Conservation (phyloP, 129 eudicot species). For the Ambrosia trifida region DNA sequence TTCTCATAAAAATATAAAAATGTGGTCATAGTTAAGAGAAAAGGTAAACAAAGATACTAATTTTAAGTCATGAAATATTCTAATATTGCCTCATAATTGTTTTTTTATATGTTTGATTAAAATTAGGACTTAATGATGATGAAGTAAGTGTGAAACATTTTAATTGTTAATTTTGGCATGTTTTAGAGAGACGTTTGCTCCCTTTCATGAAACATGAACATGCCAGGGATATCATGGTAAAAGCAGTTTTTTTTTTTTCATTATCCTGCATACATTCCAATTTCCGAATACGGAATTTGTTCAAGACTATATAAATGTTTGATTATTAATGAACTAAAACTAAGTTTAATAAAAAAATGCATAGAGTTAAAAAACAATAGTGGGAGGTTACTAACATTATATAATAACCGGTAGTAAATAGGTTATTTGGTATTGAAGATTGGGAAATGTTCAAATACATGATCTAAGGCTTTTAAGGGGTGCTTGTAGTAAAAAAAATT, state of each 20-base stretch:
- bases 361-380: too few species aligned
- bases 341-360: too few species aligned
- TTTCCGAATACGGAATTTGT: not conserved
- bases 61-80: too few species aligned
- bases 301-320: not conserved
- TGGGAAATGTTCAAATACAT: too few species aligned
- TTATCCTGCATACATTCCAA: not conserved
- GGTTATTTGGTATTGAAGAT: too few species aligned
- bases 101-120: not conserved
- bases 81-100: not conserved
- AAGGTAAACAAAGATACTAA: too few species aligned
- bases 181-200: constrained; percentile 11
- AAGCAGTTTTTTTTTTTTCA: not conserved
- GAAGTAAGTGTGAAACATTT: constrained; percentile 4
- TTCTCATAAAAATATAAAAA: too few species aligned
- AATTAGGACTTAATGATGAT: not conserved
- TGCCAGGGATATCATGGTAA: constrained; percentile 8
- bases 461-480: too few species aligned
- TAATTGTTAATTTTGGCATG: not conserved
- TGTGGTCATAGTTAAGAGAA: too few species aligned
- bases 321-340: not conserved
- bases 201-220: constrained; percentile 15
- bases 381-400: too few species aligned
- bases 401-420: too few species aligned
- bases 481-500: too few species aligned